Evolutionary conservation across 108 stramenopile species (phyloP).

Genomic region (Cyclotella atomus): DNA sequence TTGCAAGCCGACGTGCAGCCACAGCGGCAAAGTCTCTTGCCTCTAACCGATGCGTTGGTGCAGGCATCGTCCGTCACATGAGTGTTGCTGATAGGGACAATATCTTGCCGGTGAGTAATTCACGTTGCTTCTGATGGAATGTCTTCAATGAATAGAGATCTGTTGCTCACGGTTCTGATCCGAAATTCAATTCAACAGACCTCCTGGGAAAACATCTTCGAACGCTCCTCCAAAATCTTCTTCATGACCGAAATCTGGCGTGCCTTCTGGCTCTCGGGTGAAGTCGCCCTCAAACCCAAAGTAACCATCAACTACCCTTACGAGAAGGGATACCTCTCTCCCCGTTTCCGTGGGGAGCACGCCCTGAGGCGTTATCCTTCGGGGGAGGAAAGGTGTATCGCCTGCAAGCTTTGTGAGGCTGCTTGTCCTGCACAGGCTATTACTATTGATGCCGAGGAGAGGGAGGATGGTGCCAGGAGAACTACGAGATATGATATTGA

Average conservation of each 20-base stretch:
- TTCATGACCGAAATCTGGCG: conserved; percentile 92
- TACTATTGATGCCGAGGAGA: conserved; percentile 97
- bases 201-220: conserved; percentile 83
- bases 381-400: conserved; percentile 99
- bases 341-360: conserved; percentile 99
- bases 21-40: neutral
- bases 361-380: conserved; percentile 97
- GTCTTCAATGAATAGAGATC: too few species aligned
- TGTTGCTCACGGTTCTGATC: too few species aligned
- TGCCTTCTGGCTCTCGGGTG: conserved; percentile 78
- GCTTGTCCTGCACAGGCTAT: conserved; percentile 99
- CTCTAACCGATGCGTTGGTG: neutral
- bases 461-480: conserved; percentile 93
- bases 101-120: conserved; percentile 48
- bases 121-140: too few species aligned
- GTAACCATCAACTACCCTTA: conserved; percentile 99
- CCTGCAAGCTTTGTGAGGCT: conserved; percentile 99
- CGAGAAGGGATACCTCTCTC: conserved; percentile 95
- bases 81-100: conserved; percentile 47
- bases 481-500: conserved; percentile 99
- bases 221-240: conserved; percentile 87
- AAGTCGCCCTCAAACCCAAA: conserved; percentile 87
- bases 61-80: conserved; percentile 12
- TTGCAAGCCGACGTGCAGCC: conserved; percentile 17
- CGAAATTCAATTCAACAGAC: too few species aligned